Conservation (phyloP, 2,329 filamentous ascomycete genomes). For the Stagonosporopsis chrysanthemi region DNA sequence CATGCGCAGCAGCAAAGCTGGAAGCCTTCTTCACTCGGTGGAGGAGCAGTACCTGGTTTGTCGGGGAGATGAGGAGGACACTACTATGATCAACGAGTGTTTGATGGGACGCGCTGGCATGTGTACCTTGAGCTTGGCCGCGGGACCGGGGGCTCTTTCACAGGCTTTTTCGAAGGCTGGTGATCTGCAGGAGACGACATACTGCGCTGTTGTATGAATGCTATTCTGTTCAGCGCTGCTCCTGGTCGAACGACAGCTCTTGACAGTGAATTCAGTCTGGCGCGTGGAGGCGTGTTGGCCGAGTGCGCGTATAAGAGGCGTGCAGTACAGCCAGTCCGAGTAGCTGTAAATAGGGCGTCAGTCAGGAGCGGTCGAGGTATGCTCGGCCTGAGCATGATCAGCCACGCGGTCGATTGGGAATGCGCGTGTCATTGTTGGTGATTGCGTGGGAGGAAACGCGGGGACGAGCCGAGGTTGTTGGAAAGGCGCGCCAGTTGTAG, state of each 20-base stretch:
- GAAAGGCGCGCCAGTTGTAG: background rate
- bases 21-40: slow-evolving; percentile 83
- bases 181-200: slow-evolving; percentile 48
- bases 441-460: slow-evolving; percentile 30
- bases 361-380: slow-evolving; percentile 17
- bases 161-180: slow-evolving; percentile 36
- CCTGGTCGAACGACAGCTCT: background rate
- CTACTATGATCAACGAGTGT: slow-evolving; percentile 53
- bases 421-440: slow-evolving; percentile 28
- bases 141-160: slow-evolving; percentile 56
- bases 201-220: slow-evolving; percentile 20
- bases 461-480: slow-evolving; percentile 46
- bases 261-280: background rate
- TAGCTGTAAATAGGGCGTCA: slow-evolving; percentile 7
- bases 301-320: background rate
- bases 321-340: background rate
- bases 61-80: slow-evolving; percentile 82
- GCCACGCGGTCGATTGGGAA: slow-evolving; percentile 21
- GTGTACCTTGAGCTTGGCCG: slow-evolving; percentile 70
- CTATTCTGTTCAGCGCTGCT: background rate
- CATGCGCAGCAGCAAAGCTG: slow-evolving; percentile 89
- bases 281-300: background rate
- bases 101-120: background rate
- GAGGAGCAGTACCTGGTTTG: slow-evolving; percentile 86
- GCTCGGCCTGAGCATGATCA: slow-evolving; percentile 37